These are phyloP conservation scores for Fonsecaea multimorphosa DNA, from an alignment of 2,329 filamentous ascomycete species.

Conservation along the genomic window DNA sequence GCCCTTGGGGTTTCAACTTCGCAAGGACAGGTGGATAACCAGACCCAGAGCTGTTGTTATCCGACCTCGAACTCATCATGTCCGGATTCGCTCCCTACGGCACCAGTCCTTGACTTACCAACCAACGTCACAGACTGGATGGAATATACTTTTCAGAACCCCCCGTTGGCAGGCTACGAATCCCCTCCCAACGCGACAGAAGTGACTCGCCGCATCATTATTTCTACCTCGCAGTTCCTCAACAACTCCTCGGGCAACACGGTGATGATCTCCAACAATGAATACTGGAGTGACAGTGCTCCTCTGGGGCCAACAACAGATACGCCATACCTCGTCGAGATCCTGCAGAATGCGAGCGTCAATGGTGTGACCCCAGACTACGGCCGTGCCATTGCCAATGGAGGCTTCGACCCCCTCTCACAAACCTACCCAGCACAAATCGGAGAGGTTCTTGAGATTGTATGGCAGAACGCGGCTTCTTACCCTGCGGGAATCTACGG, in stretches of 20 bases:
- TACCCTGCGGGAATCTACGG: slow-evolving; percentile 43
- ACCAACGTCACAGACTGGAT: slow-evolving; percentile 31
- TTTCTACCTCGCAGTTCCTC: slow-evolving; percentile 48
- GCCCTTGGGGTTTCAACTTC: background rate
- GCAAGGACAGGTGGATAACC: background rate
- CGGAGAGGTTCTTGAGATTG: slow-evolving; percentile 56
- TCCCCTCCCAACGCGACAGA: slow-evolving; percentile 43
- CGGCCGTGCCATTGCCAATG: slow-evolving; percentile 47
- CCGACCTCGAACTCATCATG: slow-evolving; percentile 3
- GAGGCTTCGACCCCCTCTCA: slow-evolving; percentile 51
- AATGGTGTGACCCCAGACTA: slow-evolving; percentile 48
- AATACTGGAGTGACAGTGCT: slow-evolving; percentile 30
- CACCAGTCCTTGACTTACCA: slow-evolving; percentile 38
- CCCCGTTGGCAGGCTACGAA: slow-evolving; percentile 33
- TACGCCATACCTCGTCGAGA: slow-evolving; percentile 55
- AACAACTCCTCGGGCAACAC: slow-evolving; percentile 30
- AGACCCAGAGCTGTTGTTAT: slow-evolving; percentile 32
- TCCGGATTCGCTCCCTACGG: slow-evolving; percentile 8
- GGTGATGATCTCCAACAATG: slow-evolving; percentile 45
- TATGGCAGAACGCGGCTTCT: slow-evolving; percentile 48
- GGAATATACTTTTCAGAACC: slow-evolving; percentile 41
- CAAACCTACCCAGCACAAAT: slow-evolving; percentile 41
- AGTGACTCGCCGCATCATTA: slow-evolving; percentile 58
- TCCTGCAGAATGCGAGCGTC: slow-evolving; percentile 48
- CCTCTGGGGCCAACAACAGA: slow-evolving; percentile 34